These are phyloP conservation scores for Eimeria brunetti DNA, from an alignment of 169 alveolate genomes.

Conservation along the genomic window DNA sequence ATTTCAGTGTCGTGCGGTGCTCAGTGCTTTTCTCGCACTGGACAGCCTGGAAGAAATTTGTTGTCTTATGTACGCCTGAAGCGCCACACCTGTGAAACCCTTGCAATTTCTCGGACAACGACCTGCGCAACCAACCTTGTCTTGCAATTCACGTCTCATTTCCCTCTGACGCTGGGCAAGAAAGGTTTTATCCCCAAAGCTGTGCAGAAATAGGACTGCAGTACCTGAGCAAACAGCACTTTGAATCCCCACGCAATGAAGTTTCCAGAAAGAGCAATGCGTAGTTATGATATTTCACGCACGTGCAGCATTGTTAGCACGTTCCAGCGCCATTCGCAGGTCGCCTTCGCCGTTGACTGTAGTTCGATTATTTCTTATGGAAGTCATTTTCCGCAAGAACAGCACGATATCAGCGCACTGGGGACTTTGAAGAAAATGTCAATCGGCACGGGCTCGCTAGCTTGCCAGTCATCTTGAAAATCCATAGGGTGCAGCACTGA, in stretches of 20 bases:
- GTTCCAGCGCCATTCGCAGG: constrained; percentile 42
- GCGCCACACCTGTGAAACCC: neutral
- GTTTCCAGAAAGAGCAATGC: neutral
- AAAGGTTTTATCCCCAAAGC: neutral
- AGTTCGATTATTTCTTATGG: neutral
- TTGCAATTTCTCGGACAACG: neutral
- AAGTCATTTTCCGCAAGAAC: neutral
- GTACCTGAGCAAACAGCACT: constrained; percentile 49
- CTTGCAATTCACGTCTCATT: constrained; percentile 36
- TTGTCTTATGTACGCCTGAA: constrained; percentile 17
- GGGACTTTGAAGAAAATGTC: constrained; percentile 80
- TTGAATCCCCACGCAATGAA: neutral
- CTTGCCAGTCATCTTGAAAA: constrained; percentile 80
- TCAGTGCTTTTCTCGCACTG: constrained; percentile 10
- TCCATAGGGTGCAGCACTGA: constrained; percentile 71
- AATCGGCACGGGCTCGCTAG: constrained; percentile 75
- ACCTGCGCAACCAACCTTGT: constrained; percentile 10
- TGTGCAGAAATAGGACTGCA: neutral
- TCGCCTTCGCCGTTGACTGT: constrained; percentile 74
- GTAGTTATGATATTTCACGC: constrained; percentile 2
- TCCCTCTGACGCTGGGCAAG: constrained; percentile 27
- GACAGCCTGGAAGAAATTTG: constrained; percentile 11
- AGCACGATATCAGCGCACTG: neutral
- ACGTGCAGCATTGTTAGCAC: constrained; percentile 75
- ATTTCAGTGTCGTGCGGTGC: constrained; percentile 21